Evolutionary conservation across 441 rosid species (phyloP).

Genomic region (Pelargonium fulgidum): DNA sequence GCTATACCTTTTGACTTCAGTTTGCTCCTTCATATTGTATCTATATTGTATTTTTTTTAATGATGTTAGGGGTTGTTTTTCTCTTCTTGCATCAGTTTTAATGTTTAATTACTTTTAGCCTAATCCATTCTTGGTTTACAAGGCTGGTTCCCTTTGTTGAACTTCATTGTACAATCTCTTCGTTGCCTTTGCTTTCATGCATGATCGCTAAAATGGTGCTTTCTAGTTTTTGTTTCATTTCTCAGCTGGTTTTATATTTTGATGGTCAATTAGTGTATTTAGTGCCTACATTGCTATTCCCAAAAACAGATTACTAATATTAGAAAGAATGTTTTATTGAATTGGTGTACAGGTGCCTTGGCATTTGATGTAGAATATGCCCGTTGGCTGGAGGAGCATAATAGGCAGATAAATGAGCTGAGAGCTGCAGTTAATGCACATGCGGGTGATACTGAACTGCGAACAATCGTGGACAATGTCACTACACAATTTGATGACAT

Average conservation of each 20-base stretch:
- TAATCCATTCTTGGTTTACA: background rate
- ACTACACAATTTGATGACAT: constrained; percentile 61
- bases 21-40: too few relatives aligned
- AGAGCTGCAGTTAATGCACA: constrained; percentile 81
- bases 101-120: background rate
- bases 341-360: constrained; percentile 51
- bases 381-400: constrained; percentile 83
- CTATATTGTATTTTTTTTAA: too few relatives aligned
- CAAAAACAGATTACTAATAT: constrained; percentile 2
- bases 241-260: constrained; percentile 1
- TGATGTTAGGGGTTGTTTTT: too few relatives aligned
- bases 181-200: background rate
- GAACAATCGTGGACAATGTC: constrained; percentile 54
- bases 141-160: background rate
- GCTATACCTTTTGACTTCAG: too few relatives aligned
- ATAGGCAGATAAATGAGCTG: constrained; percentile 58
- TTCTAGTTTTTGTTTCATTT: background rate
- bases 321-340: constrained; percentile 13
- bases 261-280: background rate
- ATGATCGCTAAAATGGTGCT: background rate
- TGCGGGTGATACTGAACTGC: constrained; percentile 78
- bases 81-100: background rate
- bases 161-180: background rate
- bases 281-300: constrained; percentile 7
- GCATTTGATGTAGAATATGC: constrained; percentile 82